phyloP scores from a whole-genome alignment of 352 stramenopile genomes.

The Globisporangium alternatum region DNA sequence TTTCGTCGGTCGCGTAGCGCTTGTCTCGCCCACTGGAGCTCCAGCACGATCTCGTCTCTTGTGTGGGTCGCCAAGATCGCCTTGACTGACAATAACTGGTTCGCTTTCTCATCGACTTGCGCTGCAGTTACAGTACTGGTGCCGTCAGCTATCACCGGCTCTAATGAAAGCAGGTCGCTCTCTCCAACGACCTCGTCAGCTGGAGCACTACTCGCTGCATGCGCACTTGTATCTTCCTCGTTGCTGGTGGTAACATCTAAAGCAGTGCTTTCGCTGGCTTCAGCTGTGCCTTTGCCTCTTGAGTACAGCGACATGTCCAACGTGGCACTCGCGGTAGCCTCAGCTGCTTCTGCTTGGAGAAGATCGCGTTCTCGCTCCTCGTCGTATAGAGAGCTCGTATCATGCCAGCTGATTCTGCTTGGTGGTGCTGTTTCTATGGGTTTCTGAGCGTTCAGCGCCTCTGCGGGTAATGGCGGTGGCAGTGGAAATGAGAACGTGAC shows the following conservation, averaged over 20 bases:
- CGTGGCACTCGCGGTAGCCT: background rate
- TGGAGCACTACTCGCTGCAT: background rate
- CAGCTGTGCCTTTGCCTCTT: slow-evolving; percentile 15
- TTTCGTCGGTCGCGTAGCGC: slow-evolving; percentile 46
- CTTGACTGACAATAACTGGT: slow-evolving; percentile 19
- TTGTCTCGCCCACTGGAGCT: slow-evolving; percentile 52
- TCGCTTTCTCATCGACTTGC: background rate
- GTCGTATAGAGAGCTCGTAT: background rate
- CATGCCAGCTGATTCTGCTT: background rate
- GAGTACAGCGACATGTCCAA: background rate
- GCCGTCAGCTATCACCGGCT: background rate
- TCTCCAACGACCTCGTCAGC: background rate
- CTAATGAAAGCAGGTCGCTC: background rate
- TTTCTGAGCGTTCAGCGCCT: background rate
- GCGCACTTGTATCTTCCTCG: background rate
- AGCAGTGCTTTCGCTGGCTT: background rate
- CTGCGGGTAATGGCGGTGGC: background rate
- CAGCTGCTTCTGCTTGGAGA: slow-evolving; percentile 10
- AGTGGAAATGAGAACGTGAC: slow-evolving; percentile 28
- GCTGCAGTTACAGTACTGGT: background rate
- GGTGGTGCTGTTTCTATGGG: background rate
- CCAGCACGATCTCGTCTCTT: slow-evolving; percentile 42
- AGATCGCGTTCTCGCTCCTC: background rate
- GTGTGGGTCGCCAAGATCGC: slow-evolving; percentile 47
- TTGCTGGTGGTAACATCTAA: background rate